Conservation (phyloP, 257 asterid species). For the Scutellaria minor region DNA sequence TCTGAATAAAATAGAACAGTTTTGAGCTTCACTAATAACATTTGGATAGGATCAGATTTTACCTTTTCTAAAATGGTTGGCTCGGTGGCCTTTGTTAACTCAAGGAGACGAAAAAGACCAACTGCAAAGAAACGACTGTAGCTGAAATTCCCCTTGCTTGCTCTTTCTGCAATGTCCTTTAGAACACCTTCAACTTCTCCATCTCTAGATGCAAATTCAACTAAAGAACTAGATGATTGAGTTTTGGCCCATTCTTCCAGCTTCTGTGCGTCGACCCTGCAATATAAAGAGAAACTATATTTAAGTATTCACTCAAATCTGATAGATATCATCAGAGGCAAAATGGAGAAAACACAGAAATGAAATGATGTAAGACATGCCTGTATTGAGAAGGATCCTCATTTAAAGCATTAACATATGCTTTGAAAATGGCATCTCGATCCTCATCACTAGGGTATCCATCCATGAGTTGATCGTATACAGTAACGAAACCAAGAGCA, state of each 20-base stretch:
- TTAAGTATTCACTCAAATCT: neutral
- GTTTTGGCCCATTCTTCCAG: conserved; percentile 91
- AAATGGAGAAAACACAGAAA: conserved; percentile 3
- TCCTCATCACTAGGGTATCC: conserved; percentile 88
- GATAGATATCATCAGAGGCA: conserved; percentile 9
- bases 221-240: conserved; percentile 67
- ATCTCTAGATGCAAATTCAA: conserved; percentile 76
- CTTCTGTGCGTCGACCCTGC: conserved; percentile 84
- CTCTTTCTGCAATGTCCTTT: conserved; percentile 86
- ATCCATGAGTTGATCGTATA: conserved; percentile 93
- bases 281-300: neutral
- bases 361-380: conserved; percentile 41
- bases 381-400: conserved; percentile 90
- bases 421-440: conserved; percentile 79
- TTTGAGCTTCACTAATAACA: neutral
- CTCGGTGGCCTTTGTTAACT: conserved; percentile 85
- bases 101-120: conserved; percentile 95
- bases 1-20: neutral
- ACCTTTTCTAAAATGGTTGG: conserved; percentile 85
- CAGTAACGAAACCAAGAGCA: conserved; percentile 93
- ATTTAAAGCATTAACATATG: conserved; percentile 76
- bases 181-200: conserved; percentile 78
- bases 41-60: conserved; percentile 26
- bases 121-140: conserved; percentile 94
- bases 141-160: conserved; percentile 70